A percentile compares a stretch with the other conserved stretches of the same genome.
These are phyloP conservation scores for Mycena pura DNA, from an alignment of 768 basidiomycete species.

Conservation along the genomic window DNA sequence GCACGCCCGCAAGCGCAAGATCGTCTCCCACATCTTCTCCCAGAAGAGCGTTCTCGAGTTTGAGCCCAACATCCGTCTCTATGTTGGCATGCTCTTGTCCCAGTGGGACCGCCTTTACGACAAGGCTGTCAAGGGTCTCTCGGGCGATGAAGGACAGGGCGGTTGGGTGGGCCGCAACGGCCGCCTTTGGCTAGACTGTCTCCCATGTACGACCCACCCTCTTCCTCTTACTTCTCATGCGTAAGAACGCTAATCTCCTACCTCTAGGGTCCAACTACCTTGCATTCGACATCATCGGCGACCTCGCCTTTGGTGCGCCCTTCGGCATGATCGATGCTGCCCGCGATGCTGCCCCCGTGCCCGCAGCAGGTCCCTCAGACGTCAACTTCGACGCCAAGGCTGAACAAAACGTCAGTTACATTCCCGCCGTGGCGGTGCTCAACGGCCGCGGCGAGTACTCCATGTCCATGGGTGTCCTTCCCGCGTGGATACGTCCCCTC, in stretches of 20 bases:
- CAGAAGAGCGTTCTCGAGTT: constrained; percentile 88
- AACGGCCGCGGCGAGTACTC: constrained; percentile 90
- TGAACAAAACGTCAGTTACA: constrained; percentile 55
- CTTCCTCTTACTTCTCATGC: background rate
- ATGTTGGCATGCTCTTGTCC: constrained; percentile 62
- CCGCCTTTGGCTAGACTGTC: constrained; percentile 74
- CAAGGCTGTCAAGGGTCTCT: constrained; percentile 57
- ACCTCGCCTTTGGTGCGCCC: constrained; percentile 85
- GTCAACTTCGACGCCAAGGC: constrained; percentile 63
- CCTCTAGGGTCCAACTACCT: constrained; percentile 58
- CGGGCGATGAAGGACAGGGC: constrained; percentile 67
- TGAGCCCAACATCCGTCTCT: constrained; percentile 74
- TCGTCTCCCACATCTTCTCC: constrained; percentile 84
- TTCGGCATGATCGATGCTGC: constrained; percentile 87
- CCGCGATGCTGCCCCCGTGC: constrained; percentile 75
- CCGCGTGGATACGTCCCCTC: constrained; percentile 72
- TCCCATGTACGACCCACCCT: constrained; percentile 64
- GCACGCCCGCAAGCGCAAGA: constrained; percentile 90
- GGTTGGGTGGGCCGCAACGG: constrained; percentile 68
- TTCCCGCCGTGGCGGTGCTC: constrained; percentile 85
- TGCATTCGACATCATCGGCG: constrained; percentile 78
- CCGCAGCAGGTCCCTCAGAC: constrained; percentile 58
- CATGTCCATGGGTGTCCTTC: constrained; percentile 82
- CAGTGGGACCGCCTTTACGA: constrained; percentile 82
- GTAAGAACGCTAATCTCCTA: background rate